A percentile compares a stretch with the other conserved stretches of the same genome.
These are phyloP conservation scores for Tulasnella sp. DNA, from an alignment of 768 basidiomycete genomes.

Conservation along the genomic window DNA sequence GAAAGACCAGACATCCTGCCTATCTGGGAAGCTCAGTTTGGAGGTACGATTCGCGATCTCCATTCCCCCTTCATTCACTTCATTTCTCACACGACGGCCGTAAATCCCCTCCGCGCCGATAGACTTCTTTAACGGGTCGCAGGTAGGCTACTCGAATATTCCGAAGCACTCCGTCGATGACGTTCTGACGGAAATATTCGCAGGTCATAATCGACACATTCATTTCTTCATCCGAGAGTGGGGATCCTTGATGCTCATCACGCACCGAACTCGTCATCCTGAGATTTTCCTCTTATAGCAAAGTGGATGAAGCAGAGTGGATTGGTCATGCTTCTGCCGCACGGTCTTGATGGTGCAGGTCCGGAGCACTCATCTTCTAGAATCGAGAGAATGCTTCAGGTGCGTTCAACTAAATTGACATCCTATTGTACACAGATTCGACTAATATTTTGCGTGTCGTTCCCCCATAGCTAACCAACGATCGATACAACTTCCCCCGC, in stretches of 20 bases:
- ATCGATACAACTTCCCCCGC: constrained; percentile 40
- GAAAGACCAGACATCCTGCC: constrained; percentile 71
- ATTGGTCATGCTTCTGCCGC: constrained; percentile 75
- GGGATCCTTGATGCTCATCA: constrained; percentile 26
- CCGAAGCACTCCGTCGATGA: background rate
- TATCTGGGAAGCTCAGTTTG: constrained; percentile 82
- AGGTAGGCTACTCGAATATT: constrained; percentile 33
- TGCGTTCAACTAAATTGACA: constrained; percentile 27
- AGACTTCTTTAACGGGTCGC: constrained; percentile 89
- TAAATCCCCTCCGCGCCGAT: background rate
- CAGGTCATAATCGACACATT: constrained; percentile 85
- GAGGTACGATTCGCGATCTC: background rate
- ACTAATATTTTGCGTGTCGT: background rate
- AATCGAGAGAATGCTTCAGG: constrained; percentile 86
- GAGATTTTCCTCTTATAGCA: constrained; percentile 39
- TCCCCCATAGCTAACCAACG: constrained; percentile 60
- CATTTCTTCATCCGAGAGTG: constrained; percentile 75
- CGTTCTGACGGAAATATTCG: background rate
- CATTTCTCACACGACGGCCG: background rate
- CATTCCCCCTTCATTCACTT: background rate
- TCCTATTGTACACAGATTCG: background rate
- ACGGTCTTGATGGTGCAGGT: constrained; percentile 86
- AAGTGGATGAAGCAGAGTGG: constrained; percentile 94
- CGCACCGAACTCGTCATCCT: background rate
- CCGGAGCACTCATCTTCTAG: constrained; percentile 89